A percentile compares a stretch with the other conserved stretches of the same genome.
phyloP scores from a whole-genome alignment of 2,329 filamentous ascomycete species.

The Trichoderma sp. region DNA sequence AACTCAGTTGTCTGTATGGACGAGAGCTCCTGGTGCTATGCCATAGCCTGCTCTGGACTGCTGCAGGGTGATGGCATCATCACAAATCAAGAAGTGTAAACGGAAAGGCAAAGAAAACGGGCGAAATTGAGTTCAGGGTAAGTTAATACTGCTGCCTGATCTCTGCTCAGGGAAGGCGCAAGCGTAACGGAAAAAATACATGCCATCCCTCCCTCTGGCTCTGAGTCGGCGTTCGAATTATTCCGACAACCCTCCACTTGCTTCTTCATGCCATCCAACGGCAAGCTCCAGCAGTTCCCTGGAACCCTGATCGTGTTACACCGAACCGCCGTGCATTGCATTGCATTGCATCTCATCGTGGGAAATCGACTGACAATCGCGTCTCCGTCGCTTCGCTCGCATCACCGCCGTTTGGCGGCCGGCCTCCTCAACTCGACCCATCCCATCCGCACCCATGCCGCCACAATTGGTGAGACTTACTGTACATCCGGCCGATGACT shows the following conservation, averaged over 20 bases:
- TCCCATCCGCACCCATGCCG: not conserved
- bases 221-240: constrained; percentile 8
- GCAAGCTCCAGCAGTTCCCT: not conserved
- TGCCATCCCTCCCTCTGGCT: not conserved
- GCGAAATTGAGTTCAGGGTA: not conserved
- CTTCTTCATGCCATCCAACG: not conserved
- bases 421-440: not conserved
- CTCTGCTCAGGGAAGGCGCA: not conserved
- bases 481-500: not conserved
- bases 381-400: not conserved
- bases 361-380: not conserved
- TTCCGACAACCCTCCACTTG: not conserved
- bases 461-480: not conserved
- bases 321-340: not conserved
- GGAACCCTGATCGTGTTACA: not conserved
- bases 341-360: constrained; percentile 5
- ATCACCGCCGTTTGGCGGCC: not conserved
- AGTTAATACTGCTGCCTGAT: not conserved
- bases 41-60: no score
- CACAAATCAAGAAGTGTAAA: not conserved
- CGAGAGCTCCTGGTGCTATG: not conserved
- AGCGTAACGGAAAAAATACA: not conserved
- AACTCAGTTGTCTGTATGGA: not conserved
- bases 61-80: not conserved
- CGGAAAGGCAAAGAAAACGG: not conserved